Evolutionary conservation across 1,284 basidiomycete genomes (phyloP), one percentile per base, ranked within the genome.

Genomic region (Afroboletus lepidellus): DNA sequence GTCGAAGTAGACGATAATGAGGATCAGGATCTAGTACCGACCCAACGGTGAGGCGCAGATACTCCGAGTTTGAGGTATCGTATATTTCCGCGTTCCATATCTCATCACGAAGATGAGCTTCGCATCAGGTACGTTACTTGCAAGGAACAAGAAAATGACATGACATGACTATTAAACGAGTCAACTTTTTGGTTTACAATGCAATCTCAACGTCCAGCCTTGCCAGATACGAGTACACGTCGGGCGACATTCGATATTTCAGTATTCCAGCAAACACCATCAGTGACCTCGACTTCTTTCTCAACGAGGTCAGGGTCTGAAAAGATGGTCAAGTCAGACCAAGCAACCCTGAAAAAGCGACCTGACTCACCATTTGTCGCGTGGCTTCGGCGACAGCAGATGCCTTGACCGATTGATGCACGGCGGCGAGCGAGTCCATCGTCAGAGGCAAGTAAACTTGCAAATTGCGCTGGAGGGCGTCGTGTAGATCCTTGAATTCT

Each of bases 371-470:
- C 77, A 84, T 80, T 62, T 92, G 87, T 57, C 86, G 77, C 3
- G 82, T 84, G 21, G 80, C 77, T 60, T 93, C 92, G 15, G 86
- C 80, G 48, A 83, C 84, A 38, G 80, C 74, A 24, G 86, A 85
- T n/a, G 78, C 73, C 71, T 95, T 95, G 52, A 86, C 74, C 57
- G 81, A 81, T 57, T 87, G 85, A 60, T 93, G 87, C 9, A 94
- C 80, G 21, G 81, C 83, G 57, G 90, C 89, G 25, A 99, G 81
- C 24, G 88, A 85, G 65, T 94, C 92, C 96, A 98, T 99, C n/a
- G 91, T 90, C 49, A 95, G 82, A 25, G 93, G 83, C 34, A 98
- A 80, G 66, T 97, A 90, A 5, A 85, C 84, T 65, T 94, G 92
- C 65, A 98, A 75, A 72, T 97, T 98, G 57, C 89, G 82, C 58